A percentile compares a stretch with the other conserved stretches of the same genome.
phyloP scores from a whole-genome alignment of 352 stramenopile species.

The Phytophthora tubulina region DNA sequence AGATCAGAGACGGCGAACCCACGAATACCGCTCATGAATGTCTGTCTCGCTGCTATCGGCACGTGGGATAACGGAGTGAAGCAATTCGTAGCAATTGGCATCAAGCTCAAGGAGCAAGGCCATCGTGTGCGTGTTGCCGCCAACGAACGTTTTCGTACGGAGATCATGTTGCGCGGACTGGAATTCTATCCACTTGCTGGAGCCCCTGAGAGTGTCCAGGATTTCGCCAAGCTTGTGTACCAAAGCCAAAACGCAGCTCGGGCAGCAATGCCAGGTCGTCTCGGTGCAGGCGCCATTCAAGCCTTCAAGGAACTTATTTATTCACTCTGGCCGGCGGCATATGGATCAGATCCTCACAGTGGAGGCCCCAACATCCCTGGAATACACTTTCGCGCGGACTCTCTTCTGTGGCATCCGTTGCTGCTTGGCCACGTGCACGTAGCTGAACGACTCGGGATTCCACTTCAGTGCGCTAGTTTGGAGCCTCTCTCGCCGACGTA shows the following conservation, averaged over 20 bases:
- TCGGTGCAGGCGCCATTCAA: constrained; percentile 36
- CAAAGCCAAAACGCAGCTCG: constrained; percentile 32
- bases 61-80: constrained; percentile 65
- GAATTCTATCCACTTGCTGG: constrained; percentile 61
- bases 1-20: background rate
- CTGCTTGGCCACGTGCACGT: constrained; percentile 61
- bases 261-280: constrained; percentile 24
- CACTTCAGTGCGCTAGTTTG: constrained; percentile 53
- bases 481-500: constrained; percentile 53
- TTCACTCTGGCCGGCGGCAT: constrained; percentile 50
- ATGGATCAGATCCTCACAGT: constrained; percentile 52
- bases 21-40: constrained; percentile 44
- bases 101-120: constrained; percentile 64
- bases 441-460: constrained; percentile 60
- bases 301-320: constrained; percentile 55
- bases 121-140: constrained; percentile 86
- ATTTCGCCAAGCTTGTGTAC: constrained; percentile 35
- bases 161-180: constrained; percentile 57
- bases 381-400: constrained; percentile 52
- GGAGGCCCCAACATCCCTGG: constrained; percentile 37
- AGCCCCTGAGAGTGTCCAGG: constrained; percentile 36
- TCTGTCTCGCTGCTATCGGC: constrained; percentile 50
- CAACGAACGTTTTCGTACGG: constrained; percentile 69
- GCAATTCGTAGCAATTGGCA: constrained; percentile 65
- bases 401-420: constrained; percentile 54